Evolutionary conservation across 2,329 filamentous ascomycete species (phyloP), one percentile per base, ranked within the genome.

Genomic region (Sclerotiophoma versabilis): DNA sequence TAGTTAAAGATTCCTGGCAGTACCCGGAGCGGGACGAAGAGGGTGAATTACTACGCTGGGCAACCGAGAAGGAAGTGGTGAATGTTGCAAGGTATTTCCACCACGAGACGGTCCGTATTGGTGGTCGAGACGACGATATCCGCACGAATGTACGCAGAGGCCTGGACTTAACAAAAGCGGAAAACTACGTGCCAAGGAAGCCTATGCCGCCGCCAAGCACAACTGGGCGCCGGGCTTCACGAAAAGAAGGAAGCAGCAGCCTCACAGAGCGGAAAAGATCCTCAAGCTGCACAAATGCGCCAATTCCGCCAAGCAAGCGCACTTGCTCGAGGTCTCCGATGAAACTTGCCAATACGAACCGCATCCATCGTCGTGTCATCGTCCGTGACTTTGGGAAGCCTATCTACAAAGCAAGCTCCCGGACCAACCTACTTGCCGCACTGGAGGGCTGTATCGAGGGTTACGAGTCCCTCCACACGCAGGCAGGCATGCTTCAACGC

Each of bases 1-100:
- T 81, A 15, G 70, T 82, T 49, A 83, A 82, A 57, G 76, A 80
- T 53, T 79, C 73, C 3, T 80, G 73, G 77, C 74, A 81, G 48
- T 77, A 75, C 46, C 57, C 59, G 4, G 73, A 80, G 46, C 73
- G 74, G 8, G 68, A 74, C 2, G 75, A 80, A 41, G 77, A 81
- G 62, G 77, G 77, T 34, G 57, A 74, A n/a, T 49, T 81, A 29
- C 53, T 81, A 6, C 43, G 44, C 11, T 65, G 78, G 51, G 76
- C 71, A 29, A 78, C 70, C 10, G 33, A 63, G 4, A 73, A 73
- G 59, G 65, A 58, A 0, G 74, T 78, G 5, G 48, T 72, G 1
- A 76, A 80, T 39, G 65, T 81, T 15, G 73, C 76, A 29, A 66
- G 74, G 49, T 75, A 81, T 53, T 80, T 79, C 66, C 57, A n/a